Base-by-base conservation (phyloP, 2,329 filamentous ascomycete genomes). In the Byssoonygena ceratinophila region DNA sequence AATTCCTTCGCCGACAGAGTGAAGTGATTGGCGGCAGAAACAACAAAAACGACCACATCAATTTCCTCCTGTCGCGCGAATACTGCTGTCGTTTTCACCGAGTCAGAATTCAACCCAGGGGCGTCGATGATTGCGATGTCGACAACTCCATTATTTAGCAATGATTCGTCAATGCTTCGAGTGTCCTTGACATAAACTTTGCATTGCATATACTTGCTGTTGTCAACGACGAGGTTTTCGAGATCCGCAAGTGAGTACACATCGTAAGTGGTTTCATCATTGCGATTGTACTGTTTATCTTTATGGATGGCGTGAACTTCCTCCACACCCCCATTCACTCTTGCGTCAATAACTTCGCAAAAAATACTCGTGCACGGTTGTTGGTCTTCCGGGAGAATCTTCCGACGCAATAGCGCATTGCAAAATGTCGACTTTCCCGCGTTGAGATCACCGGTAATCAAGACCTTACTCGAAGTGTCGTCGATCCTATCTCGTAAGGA, bases 371-470 rank as follows among this genome's bases (percentile, higher is more conserved):
- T 98, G 69, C 92, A 98, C 1, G 92, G 92, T 65, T 97, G 92
- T 68, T 98, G 91, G 62, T 98, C 92, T 69, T 97, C 92, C 0
- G 92, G 92, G 3, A 98, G 72, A 25, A 98, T 80, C 69, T 97
- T 97, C 57, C 90, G 82, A 55, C 92, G 84, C 37, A 98, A 72
- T 1, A 98, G 74, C n/a, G 92, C 92, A 68, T 98, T 98, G 73
- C 92, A 98, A 63, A 98, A 98, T 0, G 92, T 98, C 3, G 92
- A 98, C 66, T 98, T 98, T 64, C 92, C 92, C 7, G 92, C 91
- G 64, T 98, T 98, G 51, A 98, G 71, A 66, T 98, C 92, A 63
- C 92, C 92, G 0, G 92, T 98, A 16, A 98, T 83, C 54, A 98
- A 72, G 1, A 98, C 92, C 68, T 98, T 98, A 71, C 91, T 97